Percentiles rank a stretch among this genome's conserved stretches.
Evolutionary conservation across 768 basidiomycete genomes (phyloP).

Genomic region (Leccinum barrowsii): DNA sequence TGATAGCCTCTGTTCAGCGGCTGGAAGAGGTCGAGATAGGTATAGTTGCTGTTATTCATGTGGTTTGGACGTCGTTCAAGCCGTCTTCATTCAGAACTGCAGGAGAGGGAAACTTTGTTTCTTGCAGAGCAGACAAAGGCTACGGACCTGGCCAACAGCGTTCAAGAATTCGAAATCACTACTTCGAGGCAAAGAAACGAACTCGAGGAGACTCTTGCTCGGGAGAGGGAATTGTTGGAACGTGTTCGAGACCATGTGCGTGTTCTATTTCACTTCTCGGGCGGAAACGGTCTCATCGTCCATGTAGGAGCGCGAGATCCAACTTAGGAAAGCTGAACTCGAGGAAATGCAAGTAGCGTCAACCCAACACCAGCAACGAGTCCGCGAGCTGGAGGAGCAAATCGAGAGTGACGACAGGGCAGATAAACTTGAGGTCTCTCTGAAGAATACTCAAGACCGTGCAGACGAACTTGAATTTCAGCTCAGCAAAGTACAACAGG

Average conservation of each 20-base stretch:
- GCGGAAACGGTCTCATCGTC: not conserved
- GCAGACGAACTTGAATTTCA: conserved; percentile 84
- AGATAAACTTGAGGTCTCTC: conserved; percentile 65
- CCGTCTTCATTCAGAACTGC: conserved; percentile 36
- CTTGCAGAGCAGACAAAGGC: conserved; percentile 41
- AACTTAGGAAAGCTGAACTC: conserved; percentile 52
- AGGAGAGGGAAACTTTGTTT: conserved; percentile 40
- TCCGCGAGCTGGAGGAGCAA: conserved; percentile 75
- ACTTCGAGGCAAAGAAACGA: conserved; percentile 39
- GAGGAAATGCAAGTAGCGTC: conserved; percentile 52
- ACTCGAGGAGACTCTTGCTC: conserved; percentile 34
- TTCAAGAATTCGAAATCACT: conserved; percentile 41
- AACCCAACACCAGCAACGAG: conserved; percentile 51
- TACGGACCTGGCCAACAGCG: conserved; percentile 38
- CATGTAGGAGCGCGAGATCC: conserved; percentile 69
- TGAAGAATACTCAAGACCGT: conserved; percentile 77
- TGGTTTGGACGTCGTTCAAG: not conserved
- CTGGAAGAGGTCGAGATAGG: conserved; percentile 59
- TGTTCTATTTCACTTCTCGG: not conserved
- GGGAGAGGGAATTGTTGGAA: conserved; percentile 51
- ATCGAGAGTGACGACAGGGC: conserved; percentile 81
- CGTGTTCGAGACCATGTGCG: conserved; percentile 31
- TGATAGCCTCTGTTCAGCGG: conserved; percentile 55
- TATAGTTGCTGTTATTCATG: conserved; percentile 32
- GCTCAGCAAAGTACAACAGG: conserved; percentile 76